Evolutionary conservation across 495 filamentous ascomycete species (phyloP).

Genomic region (Aspergillus mulundensis): DNA sequence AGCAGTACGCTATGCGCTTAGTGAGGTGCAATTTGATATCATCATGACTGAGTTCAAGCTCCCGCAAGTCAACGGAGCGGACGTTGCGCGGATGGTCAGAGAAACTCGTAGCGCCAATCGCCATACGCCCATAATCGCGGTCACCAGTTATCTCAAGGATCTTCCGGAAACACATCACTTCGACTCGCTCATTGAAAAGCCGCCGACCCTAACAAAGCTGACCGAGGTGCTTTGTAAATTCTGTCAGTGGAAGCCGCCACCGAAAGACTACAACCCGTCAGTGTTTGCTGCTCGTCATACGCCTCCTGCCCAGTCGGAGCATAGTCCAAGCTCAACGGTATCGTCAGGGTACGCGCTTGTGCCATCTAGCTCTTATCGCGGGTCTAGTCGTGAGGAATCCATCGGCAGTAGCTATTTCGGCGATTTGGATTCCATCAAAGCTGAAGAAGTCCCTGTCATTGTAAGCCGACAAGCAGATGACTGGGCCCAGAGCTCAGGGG

Average conservation of each 20-base stretch:
- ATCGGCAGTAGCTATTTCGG: slow-evolving; percentile 82
- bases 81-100: slow-evolving; percentile 94
- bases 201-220: slow-evolving; percentile 82
- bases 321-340: slow-evolving; percentile 77
- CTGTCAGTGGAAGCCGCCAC: slow-evolving; percentile 88
- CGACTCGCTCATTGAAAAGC: slow-evolving; percentile 90
- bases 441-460: slow-evolving; percentile 75
- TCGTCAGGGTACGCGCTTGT: slow-evolving; percentile 70
- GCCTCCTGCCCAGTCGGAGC: slow-evolving; percentile 56
- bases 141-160: slow-evolving; percentile 97
- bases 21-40: slow-evolving; percentile 90
- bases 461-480: slow-evolving; percentile 69
- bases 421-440: slow-evolving; percentile 71
- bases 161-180: slow-evolving; percentile 92
- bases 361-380: slow-evolving; percentile 69
- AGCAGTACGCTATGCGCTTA: slow-evolving; percentile 84
- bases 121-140: slow-evolving; percentile 91
- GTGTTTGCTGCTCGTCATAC: slow-evolving; percentile 61
- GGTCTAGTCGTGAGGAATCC: slow-evolving; percentile 78
- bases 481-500: slow-evolving; percentile 62
- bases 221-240: slow-evolving; percentile 78
- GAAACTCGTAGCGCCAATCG: slow-evolving; percentile 91
- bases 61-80: slow-evolving; percentile 88
- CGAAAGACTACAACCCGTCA: slow-evolving; percentile 45
- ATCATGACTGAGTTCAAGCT: slow-evolving; percentile 97